Evolutionary conservation across 1,139 yeast genomes (phyloP), one percentile per base, ranked within the genome.

Genomic region (Nakaseomyces glabratus): DNA sequence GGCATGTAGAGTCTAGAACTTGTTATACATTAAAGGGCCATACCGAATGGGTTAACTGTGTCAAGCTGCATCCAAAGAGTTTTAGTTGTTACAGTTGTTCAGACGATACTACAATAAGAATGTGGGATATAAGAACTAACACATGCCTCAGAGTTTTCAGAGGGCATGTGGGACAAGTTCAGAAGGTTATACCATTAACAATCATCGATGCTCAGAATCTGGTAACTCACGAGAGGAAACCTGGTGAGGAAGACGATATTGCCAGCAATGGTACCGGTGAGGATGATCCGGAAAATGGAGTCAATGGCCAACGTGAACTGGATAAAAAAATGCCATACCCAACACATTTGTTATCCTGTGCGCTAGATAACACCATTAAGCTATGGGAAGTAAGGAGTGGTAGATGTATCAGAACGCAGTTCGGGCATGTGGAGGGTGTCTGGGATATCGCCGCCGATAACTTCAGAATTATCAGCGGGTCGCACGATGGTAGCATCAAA

Each of bases 371-470:
- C 57, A 88, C 97, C 10, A 85, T 90, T 54, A 86, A 88, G 57
- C 61, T 90, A 33, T 90, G 97, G 97, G 93, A 86, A 49, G 79
- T 86, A 22, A 67, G 68, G 43, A 73, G 93, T 0, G 96, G 96
- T 3, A 74, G 75, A 56, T 88, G 97, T 52, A 74, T 85, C 13
- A 69, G 96, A 39, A 88, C 98, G 0, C 88, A 90, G 56, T 88
- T 88, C 61, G 98, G 98, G 4, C 98, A 90, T 53, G 85, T 88
- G 36, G 97, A 90, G 59, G 97, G 97, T 13, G 95, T 90, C 13
- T 88, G 97, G 96, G 84, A 90, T 26, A 81, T 90, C 41, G 85
- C 90, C 12, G 93, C 96, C 0, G 97, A 90, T 62, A 86, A 90
- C 28, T 90, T 90, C 66, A 70, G 98, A 46, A 82, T 90, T 30